Base-by-base conservation (phyloP, 495 filamentous ascomycete species). In the Penicillium roqueforti region DNA sequence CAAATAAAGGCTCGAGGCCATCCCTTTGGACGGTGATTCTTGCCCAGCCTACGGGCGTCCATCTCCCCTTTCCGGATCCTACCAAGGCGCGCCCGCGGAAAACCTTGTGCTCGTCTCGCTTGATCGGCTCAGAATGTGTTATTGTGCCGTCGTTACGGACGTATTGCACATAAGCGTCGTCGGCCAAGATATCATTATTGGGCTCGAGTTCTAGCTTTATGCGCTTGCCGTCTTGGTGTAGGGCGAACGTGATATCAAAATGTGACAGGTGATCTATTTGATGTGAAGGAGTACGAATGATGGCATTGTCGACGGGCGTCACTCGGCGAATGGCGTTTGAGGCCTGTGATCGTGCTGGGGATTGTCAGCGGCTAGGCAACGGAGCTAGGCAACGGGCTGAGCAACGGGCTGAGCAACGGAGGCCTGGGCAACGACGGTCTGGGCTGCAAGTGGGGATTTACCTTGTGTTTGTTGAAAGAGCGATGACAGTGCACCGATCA, bases 31-130 rank as follows among this genome's bases (percentile, higher is more conserved):
- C 71, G 47, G 85, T 80, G 43, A 96, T 83, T 58, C 93, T 82
- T 23, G 91, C 87, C 89, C 88, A 96, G 41, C 93, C 93, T 18
- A 83, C 85, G 59, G 87, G 83, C 38, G 81, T 81, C 92, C 91
- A 96, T 56, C 82, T 75, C 50, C 71, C 83, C 67, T 65, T 72
- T 53, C 81, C 75, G 18, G 80, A 76, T 55, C 83, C 81, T 44
- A 91, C 63, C 78, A 88, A 90, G 9, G 89, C 78, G 22, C 83
- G 76, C 23, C 93, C 93, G 65, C 84, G 90, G 75, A 86, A 98
- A 2, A 97, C 84, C 57, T 84, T 86, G 67, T 95, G 88, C 6
- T 84, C 83, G 44, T 76, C 68, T 42, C 91, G 79, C 20, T 86
- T 69, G 45, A 98, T 79, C 20, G 73, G 73, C 66, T 95, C 89